Base-by-base conservation (phyloP, 2,329 filamentous ascomycete genomes). In the Raffaelea deltoideospora region DNA sequence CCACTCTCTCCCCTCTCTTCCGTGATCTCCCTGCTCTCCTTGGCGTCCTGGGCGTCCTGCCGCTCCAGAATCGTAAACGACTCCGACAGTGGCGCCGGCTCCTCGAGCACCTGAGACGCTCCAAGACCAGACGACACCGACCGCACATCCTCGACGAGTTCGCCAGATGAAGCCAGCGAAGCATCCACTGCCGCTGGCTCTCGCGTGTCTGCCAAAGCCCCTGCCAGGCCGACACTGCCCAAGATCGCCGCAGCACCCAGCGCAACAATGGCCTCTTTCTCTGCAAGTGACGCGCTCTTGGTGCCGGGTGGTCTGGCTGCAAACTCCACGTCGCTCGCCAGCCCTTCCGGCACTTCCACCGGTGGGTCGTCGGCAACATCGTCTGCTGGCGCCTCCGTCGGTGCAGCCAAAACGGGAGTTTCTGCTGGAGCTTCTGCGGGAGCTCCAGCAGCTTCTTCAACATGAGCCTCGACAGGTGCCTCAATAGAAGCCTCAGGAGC, bases 91-190 rank as follows among this genome's bases (percentile, higher is more conserved):
- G 35, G 28, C n/a, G 10, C 20, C 13, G 13, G 21, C 4, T 38
- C 37, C 13, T 43, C 41, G 1, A 41, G 15, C 6, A 34, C 22
- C 21, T 40, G 38, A 1, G 43, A 39, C 4, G 24, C 24, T 4
- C 37, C 36, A 3, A 39, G 33, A 13, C 38, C 35, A 2, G 43
- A 43, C 1, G 37, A 39, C 7, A 43, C 33, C 7, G 43, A 43
- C 7, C 29, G 38, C 9, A 39, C 40, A 21, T 41, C 42, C 8
- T 40, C 41, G 8, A 39, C 37, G 21, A 39, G 42, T 19, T 41
- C 40, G 1, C 29, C 34, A 6, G 42, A 39, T 3, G 37, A 39
- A 3, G 17, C 19, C 40, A 42, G n/a, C n/a, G n/a, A 35, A 9
- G 40, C 19, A 11, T 42, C 40, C 4, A 40, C 31, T 26, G 37